Evolutionary conservation across 331 rosid species (phyloP), one percentile per base, ranked within the genome.

Genomic region (Spiraea crenata): DNA sequence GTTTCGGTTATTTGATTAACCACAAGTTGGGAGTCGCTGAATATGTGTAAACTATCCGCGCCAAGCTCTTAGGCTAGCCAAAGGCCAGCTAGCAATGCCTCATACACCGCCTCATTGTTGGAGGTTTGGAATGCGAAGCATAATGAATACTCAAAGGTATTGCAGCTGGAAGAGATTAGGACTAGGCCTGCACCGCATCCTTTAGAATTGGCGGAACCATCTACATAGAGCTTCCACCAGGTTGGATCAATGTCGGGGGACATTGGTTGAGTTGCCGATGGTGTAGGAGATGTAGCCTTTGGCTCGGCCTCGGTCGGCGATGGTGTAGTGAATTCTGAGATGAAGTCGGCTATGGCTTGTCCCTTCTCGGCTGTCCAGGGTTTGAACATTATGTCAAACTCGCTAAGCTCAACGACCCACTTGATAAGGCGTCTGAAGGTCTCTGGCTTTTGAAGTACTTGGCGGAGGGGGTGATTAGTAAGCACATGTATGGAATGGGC

Each of bases 251-350:
- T 34, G 9, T 4, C 0, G 2, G 12, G 16, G 34, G 5, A 2
- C 0, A 1, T 3, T 8, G 0, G 3, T 0, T 4, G 2, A 41
- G 0, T 0, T 5, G 1, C 34, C 11, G 46, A 0, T n/a, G n/a
- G n/a, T n/a, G n/a, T n/a, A n/a, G n/a, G n/a, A n/a, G n/a, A n/a
- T n/a, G n/a, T n/a, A n/a, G n/a, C n/a, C n/a, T n/a, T n/a, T n/a
- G n/a, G n/a, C n/a, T n/a, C n/a, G n/a, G n/a, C n/a, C n/a, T n/a
- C n/a, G n/a, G n/a, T n/a, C n/a, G n/a, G n/a, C n/a, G n/a, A n/a
- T n/a, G n/a, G n/a, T n/a, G n/a, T n/a, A n/a, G n/a, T n/a, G n/a
- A n/a, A n/a, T n/a, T n/a, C n/a, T n/a, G n/a, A n/a, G n/a, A n/a
- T n/a, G n/a, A n/a, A n/a, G n/a, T n/a, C n/a, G n/a, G n/a, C n/a